Base-by-base conservation (phyloP, 176 grass and related monocot species). In the Carex myosuroides region DNA sequence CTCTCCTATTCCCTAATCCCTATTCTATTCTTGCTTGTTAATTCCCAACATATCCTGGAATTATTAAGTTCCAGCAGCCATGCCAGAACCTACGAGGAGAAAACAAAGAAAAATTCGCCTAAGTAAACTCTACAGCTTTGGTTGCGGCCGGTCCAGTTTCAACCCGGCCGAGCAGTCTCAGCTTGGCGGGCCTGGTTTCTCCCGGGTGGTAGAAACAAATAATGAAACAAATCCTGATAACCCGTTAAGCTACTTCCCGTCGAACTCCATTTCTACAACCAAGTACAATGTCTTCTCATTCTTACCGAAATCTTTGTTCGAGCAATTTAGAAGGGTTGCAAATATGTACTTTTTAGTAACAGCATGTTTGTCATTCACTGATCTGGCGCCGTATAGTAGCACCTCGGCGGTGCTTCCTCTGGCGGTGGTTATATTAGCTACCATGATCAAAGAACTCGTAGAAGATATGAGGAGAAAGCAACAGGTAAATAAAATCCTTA, bases 251-350 rank as follows among this genome's bases (percentile, higher is more conserved):
- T 13, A 71, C 4, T 91, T 87, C 79, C 13, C 54, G 1, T 80
- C 75, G 33, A 98, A 98, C 86, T 85, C 80, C 56, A 88, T 98
- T 9, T 92, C 89, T 24, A 98, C 96, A 6, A 93, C 96, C 62
- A 98, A 98, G 84, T 98, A 98, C 79, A 98, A 82, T 84, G 70
- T 87, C 0, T 56, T 60, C 16, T 93, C 89, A 29, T 98, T 98
- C 79, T 0, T 98, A 0, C 93, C 96, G 16, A 98, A 90, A 81
- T 98, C 91, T 32, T 84, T 98, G 6, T 98, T 98, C 70, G 96
- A 98, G 89, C 96, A 98, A 85, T 98, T 98, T 79, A 83, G 92
- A 17, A 70, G 96, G 11, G 96, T 94, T 2, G 96, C 92, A 72
- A 98, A 98, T 85, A 62, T 98, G 56, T 98, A 94, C 89, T 98